These are phyloP conservation scores for Globisporangium carolinianum DNA, from an alignment of 352 stramenopile species.

Conservation along the genomic window DNA sequence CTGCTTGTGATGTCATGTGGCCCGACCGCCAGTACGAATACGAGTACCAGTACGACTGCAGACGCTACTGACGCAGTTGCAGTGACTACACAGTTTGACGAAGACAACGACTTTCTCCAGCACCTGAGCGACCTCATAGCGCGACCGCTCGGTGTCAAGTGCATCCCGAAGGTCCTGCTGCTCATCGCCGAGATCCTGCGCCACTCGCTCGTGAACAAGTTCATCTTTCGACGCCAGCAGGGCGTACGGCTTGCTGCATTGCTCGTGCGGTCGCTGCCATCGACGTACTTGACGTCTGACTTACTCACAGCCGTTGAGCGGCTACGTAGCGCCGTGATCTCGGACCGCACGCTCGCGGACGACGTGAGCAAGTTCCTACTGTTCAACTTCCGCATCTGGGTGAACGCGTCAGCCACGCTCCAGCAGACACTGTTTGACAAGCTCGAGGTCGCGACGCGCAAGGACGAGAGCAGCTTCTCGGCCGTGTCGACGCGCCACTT, in stretches of 20 bases:
- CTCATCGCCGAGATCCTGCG: conserved; percentile 82
- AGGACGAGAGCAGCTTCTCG: conserved; percentile 62
- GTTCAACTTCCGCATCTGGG: conserved; percentile 84
- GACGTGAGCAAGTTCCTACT: conserved; percentile 82
- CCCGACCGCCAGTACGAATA: background rate
- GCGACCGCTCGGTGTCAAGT: conserved; percentile 57
- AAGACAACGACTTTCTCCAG: conserved; percentile 65
- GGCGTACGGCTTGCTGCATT: conserved; percentile 64
- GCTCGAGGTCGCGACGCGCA: conserved; percentile 66
- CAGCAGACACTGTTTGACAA: conserved; percentile 78
- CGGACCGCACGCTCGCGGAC: conserved; percentile 67
- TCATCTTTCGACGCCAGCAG: conserved; percentile 76
- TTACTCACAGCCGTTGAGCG: conserved; percentile 68
- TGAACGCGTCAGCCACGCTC: conserved; percentile 63
- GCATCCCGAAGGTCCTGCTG: conserved; percentile 68
- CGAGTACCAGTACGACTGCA: background rate
- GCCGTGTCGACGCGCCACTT: conserved; percentile 74
- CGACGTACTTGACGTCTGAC: conserved; percentile 59
- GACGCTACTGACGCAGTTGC: background rate
- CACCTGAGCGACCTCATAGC: conserved; percentile 73
- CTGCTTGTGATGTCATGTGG: conserved; percentile 35
- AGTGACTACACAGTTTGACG: conserved; percentile 56
- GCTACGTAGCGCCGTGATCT: conserved; percentile 65
- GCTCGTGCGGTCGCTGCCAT: conserved; percentile 58
- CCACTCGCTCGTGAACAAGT: conserved; percentile 83